Evolutionary conservation across 805 yeast species (phyloP).

Genomic region (Metschnikowia santaceciliae): DNA sequence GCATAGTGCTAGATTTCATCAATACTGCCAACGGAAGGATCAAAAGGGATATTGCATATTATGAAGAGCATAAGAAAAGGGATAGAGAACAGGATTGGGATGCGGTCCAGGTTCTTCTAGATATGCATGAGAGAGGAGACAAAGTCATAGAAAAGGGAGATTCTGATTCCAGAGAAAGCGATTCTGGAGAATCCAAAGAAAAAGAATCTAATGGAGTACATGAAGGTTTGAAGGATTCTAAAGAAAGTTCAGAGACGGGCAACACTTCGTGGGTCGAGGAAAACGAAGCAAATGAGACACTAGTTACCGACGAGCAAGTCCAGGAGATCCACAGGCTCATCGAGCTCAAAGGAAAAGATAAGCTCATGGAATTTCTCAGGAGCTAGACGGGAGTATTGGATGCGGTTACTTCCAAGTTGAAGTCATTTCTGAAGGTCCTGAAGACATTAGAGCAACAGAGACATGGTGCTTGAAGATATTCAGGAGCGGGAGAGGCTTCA

Average conservation of each 20-base stretch:
- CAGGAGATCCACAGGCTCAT: conserved; percentile 54
- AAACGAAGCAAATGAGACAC: background rate
- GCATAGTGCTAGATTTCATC: conserved; percentile 66
- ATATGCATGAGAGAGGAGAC: background rate
- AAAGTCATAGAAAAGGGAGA: background rate
- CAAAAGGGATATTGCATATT: conserved; percentile 19
- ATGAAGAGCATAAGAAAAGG: conserved; percentile 17
- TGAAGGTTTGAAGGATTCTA: background rate
- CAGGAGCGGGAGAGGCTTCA: too few relatives aligned
- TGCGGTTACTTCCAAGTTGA: too few relatives aligned
- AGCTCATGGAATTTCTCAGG: conserved; percentile 55
- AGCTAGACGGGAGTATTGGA: background rate
- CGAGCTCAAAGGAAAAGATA: conserved; percentile 65
- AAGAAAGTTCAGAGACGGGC: background rate
- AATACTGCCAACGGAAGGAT: conserved; percentile 32
- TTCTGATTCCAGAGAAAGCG: background rate
- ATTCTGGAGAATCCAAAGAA: background rate
- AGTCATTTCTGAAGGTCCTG: too few relatives aligned
- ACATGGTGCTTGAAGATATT: too few relatives aligned
- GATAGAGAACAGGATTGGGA: conserved; percentile 9
- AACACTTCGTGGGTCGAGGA: background rate
- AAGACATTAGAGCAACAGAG: too few relatives aligned
- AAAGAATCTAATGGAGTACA: background rate
- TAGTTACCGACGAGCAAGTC: background rate
- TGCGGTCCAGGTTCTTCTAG: conserved; percentile 7